Evolutionary conservation across 306 rosid species (phyloP).

Genomic region (Prinsepia uniflora): DNA sequence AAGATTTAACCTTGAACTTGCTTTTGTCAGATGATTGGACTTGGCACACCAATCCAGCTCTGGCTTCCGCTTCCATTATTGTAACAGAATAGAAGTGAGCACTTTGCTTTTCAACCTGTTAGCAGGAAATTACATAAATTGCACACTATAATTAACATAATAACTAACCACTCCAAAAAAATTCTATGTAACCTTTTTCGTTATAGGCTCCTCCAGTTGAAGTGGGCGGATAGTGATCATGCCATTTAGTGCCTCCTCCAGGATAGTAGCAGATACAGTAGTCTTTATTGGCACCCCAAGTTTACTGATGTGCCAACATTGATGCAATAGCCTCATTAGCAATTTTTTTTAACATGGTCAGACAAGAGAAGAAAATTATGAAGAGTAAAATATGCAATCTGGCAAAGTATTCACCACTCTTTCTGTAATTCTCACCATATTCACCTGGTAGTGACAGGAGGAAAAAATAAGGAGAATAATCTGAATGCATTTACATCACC

Average conservation of each 20-base stretch:
- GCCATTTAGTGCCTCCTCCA: conserved; percentile 96
- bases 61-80: conserved; percentile 74
- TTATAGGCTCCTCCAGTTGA: conserved; percentile 54
- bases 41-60: conserved; percentile 91
- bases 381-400: conserved; percentile 24
- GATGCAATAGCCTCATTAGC: conserved; percentile 3
- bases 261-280: conserved; percentile 82
- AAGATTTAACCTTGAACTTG: conserved; percentile 80
- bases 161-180: conserved; percentile 2
- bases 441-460: conserved; percentile 47
- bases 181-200: conserved; percentile 55
- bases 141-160: neutral
- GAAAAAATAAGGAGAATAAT: conserved; percentile 18
- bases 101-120: conserved; percentile 95
- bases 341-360: neutral
- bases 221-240: conserved; percentile 63
- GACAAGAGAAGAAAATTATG: neutral
- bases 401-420: conserved; percentile 79
- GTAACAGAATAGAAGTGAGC: conserved; percentile 90
- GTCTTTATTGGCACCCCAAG: conserved; percentile 99
- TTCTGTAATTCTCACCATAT: conserved; percentile 74
- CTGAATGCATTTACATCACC: conserved; percentile 14
- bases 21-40: conserved; percentile 90
- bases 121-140: conserved; percentile 19
- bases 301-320: conserved; percentile 51